Evolutionary conservation across 2,329 filamentous ascomycete genomes (phyloP), one percentile per base, ranked within the genome.

Genomic region (Scolecobasidium constrictum): DNA sequence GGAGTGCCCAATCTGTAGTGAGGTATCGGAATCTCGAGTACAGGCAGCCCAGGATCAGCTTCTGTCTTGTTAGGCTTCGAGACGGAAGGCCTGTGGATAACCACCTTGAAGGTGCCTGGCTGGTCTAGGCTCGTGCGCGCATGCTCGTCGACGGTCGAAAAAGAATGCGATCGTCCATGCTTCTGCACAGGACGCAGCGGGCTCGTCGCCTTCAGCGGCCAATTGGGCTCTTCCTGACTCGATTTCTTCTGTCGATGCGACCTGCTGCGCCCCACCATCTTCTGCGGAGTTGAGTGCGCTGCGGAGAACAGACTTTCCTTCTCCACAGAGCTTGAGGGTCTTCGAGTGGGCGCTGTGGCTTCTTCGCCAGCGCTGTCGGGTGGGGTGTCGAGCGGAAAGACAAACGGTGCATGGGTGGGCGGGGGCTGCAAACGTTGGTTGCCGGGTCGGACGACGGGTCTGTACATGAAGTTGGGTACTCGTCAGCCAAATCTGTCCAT

Each of bases 1-100:
- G 86, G 86, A 1, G 81, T 83, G 11, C 87, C 88, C 45, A 95
- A 68, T 50, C 81, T 80, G 70, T 88, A 93, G 44, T 84, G 81
- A 26, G 88, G 87, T 40, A 94, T 94, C 17, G 78, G 71, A 35
- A 90, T 73, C 51, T 87, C 76, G 40, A 93, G 67, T 26, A 78
- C 64, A 11, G 76, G 78, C 31, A 68, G 57, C n/a, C 33, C 55
- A 15, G 60, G 75, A 54, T 81, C 77, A 48, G 76, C 71, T 4
- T 78, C 81, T 55, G 73, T 81, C 19, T 79, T 74, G 41, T 76
- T 72, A 33, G 59, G 55, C 21, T 75, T 74, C 35, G 75, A 72
- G 19, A 54, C 48, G 12, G 72, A 69, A 7, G 83, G 75, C 48
- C 84, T 75, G 40, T 86, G 82, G 53, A 93, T 90, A 47, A 90